Base-by-base conservation (phyloP, 768 basidiomycete species). In the Amanita fuliginea region DNA sequence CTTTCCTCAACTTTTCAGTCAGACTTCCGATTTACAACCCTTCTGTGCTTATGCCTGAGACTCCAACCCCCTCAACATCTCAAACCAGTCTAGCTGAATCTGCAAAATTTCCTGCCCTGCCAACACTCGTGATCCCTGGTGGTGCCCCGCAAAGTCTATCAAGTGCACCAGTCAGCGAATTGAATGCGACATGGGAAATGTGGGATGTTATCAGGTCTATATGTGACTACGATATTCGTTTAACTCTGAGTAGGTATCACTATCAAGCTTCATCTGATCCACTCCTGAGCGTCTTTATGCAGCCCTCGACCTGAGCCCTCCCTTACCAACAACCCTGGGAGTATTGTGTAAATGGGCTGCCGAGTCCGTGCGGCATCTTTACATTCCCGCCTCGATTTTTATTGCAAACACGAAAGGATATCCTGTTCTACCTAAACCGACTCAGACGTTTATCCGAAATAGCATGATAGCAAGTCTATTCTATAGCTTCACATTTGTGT, bases 341-440 rank as follows among this genome's bases (percentile, higher is more conserved):
- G 81, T 89, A 10, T 70, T 97, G 28, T 75, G 74, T 53, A 81
- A 94, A 57, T 98, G 96, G 96, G 75, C 82, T 2, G 90, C 96
- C 5, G 96, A 99, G 64, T 86, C 93, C 6, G 82, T 94, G n/a
- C 78, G 81, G 30, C 77, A 91, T 59, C 74, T 99, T 48, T 87
- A 90, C 64, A 70, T 98, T 1, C 93, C 96, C 3, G 81, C 92
- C 0, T 80, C 86, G 10, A 78, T 91, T 3, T 99, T 97, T 64
- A 93, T 98, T 58, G 82, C 93, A 9, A 99, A 99, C 63, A 77
- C 81, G 45, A 95, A 96, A 67, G 95, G 93, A 2, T 99, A 96
- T 63, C 96, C 96, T 0, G 96, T 99, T 5, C 76, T 99, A 14
- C 87, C 90, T 10, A 98, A 97, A 65, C 82, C 83, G 8, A 87